These are phyloP conservation scores for Pseudopyrenochaeta lycopersici DNA, from an alignment of 2,329 filamentous ascomycete species.

Conservation along the genomic window DNA sequence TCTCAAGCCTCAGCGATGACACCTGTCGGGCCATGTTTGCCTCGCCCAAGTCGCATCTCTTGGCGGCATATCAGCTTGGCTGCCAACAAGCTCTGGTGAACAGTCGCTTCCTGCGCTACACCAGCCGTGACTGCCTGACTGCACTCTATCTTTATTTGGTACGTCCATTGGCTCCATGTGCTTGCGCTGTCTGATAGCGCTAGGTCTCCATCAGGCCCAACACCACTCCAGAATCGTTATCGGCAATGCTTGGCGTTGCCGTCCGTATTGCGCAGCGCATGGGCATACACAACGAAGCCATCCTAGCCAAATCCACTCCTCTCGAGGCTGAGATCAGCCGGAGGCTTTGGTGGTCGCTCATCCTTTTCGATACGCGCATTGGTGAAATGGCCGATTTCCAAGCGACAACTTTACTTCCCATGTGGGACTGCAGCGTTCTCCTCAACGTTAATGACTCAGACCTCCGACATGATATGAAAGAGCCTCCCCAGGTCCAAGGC, in stretches of 20 bases:
- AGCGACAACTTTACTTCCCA: constrained; percentile 55
- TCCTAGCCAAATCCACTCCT: constrained; percentile 58
- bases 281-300: constrained; percentile 67
- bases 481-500: constrained; percentile 48
- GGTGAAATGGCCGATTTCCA: constrained; percentile 62
- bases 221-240: constrained; percentile 57
- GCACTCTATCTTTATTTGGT: constrained; percentile 65
- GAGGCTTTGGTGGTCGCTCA: constrained; percentile 69
- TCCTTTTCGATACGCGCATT: constrained; percentile 66
- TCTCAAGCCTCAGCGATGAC: constrained; percentile 64
- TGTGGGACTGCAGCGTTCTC: constrained; percentile 60
- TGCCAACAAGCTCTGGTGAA: constrained; percentile 67
- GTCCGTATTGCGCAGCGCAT: constrained; percentile 68
- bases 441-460: constrained; percentile 63
- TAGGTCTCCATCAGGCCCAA: constrained; percentile 64
- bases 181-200: constrained; percentile 33
- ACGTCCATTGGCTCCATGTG: constrained; percentile 30
- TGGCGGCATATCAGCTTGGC: constrained; percentile 67
- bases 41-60: constrained; percentile 60
- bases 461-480: constrained; percentile 52
- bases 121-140: constrained; percentile 62
- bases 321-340: constrained; percentile 69
- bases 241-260: constrained; percentile 65
- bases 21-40: constrained; percentile 64
- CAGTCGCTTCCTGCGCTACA: constrained; percentile 65